Conservation (phyloP, 2,329 filamentous ascomycete species). For the Hysterium pulicare region DNA sequence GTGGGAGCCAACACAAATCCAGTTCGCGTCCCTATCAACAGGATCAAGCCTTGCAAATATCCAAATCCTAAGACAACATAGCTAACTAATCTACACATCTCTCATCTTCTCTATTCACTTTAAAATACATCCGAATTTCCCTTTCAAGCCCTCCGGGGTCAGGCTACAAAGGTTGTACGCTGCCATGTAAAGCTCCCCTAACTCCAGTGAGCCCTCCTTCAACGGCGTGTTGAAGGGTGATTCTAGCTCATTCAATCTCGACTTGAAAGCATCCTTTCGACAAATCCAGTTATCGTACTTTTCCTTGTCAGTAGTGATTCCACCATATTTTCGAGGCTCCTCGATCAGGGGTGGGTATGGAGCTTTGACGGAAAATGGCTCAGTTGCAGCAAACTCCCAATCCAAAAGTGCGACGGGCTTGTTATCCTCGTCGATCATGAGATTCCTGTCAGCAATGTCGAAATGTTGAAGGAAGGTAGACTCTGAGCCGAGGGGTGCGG, state of each 20-base stretch:
- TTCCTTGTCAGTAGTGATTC: background rate
- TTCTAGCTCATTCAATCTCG: background rate
- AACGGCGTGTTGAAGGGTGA: too few species aligned
- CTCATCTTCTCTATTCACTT: too few species aligned
- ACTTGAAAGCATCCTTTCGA: background rate
- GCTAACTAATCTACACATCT: too few species aligned
- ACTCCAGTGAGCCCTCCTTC: too few species aligned
- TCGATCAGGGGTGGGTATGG: background rate
- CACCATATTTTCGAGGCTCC: background rate
- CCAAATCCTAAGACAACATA: too few species aligned
- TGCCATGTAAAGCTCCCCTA: too few species aligned
- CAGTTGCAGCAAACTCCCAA: conserved; percentile 5
- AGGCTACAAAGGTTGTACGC: too few species aligned
- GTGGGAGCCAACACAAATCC: too few species aligned
- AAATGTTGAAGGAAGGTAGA: conserved; percentile 3
- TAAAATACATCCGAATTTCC: too few species aligned
- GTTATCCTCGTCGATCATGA: conserved; percentile 6
- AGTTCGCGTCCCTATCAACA: too few species aligned
- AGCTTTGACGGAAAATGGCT: background rate
- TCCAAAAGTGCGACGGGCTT: conserved; percentile 4
- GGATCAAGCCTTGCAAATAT: too few species aligned
- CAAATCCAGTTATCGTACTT: background rate
- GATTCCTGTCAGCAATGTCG: conserved; percentile 4
- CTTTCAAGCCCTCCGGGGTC: too few species aligned
- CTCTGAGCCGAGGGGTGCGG: background rate